phyloP scores from a whole-genome alignment of 1,284 basidiomycete genomes.

The Earliella scabrosa region DNA sequence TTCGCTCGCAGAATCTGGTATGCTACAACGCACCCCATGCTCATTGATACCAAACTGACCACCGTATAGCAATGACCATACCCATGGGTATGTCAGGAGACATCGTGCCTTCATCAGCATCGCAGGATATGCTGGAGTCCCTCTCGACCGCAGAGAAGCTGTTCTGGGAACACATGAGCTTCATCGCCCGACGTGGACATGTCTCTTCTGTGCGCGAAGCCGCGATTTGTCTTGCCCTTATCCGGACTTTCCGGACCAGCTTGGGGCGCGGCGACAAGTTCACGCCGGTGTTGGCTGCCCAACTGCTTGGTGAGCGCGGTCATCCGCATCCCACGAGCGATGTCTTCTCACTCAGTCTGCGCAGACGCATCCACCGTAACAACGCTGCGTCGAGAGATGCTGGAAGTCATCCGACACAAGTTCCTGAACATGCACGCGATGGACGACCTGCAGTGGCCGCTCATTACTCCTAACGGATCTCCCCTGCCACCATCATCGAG shows the following conservation, averaged over 20 bases:
- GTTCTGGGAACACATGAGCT: conserved; percentile 68
- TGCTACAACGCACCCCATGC: conserved; percentile 29
- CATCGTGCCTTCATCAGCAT: conserved; percentile 45
- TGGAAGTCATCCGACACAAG: conserved; percentile 73
- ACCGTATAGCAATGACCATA: conserved; percentile 72
- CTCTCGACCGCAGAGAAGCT: conserved; percentile 71
- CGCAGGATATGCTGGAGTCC: conserved; percentile 64
- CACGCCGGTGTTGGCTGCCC: conserved; percentile 58
- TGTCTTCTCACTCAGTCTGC: neutral
- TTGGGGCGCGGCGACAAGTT: conserved; percentile 62
- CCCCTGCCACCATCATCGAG: conserved; percentile 35
- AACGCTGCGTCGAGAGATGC: conserved; percentile 80
- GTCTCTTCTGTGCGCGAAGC: conserved; percentile 77
- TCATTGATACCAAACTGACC: neutral
- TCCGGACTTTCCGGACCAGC: conserved; percentile 79
- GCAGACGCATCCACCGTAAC: conserved; percentile 73
- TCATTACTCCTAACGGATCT: conserved; percentile 48
- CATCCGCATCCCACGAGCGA: neutral
- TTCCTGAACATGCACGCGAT: conserved; percentile 44
- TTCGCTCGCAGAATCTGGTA: conserved; percentile 86
- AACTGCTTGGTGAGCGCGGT: conserved; percentile 64
- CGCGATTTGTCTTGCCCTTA: conserved; percentile 69
- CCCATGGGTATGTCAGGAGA: conserved; percentile 77
- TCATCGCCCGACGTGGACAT: conserved; percentile 62
- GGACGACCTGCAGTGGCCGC: conserved; percentile 76